Evolutionary conservation across 106 monocot species (phyloP).

Genomic region (Acorus calamus): DNA sequence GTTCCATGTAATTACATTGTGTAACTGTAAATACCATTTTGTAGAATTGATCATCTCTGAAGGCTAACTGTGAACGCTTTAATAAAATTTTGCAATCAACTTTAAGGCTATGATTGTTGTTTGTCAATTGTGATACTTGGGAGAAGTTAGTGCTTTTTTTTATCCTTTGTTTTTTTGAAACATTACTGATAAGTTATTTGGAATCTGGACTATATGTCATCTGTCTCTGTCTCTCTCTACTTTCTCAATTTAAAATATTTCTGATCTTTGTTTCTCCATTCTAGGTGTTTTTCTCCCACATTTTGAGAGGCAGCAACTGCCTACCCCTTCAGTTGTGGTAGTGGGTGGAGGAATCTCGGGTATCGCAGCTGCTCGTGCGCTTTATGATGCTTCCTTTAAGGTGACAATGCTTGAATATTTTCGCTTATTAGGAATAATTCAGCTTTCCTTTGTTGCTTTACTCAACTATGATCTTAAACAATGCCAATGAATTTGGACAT

Average conservation of each 20-base stretch:
- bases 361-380: constrained; percentile 75
- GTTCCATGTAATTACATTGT: too few species aligned
- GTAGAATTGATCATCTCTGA: too few species aligned
- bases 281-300: constrained; percentile 57
- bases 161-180: too few species aligned
- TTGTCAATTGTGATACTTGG: too few species aligned
- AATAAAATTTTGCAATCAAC: too few species aligned
- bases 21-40: too few species aligned
- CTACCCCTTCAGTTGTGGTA: constrained; percentile 75
- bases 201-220: background rate
- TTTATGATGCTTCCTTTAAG: constrained; percentile 78
- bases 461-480: background rate
- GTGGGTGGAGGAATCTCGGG: constrained; percentile 98
- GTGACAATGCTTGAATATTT: constrained; percentile 19
- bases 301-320: constrained; percentile 43
- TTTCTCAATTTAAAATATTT: background rate
- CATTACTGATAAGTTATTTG: background rate
- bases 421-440: background rate
- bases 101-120: too few species aligned
- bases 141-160: too few species aligned
- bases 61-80: too few species aligned
- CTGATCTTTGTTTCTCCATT: background rate
- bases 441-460: background rate
- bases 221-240: background rate
- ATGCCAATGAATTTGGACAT: too few species aligned